Conservation (phyloP, 2,329 filamentous ascomycete species). For the Peltaster fructicola region DNA sequence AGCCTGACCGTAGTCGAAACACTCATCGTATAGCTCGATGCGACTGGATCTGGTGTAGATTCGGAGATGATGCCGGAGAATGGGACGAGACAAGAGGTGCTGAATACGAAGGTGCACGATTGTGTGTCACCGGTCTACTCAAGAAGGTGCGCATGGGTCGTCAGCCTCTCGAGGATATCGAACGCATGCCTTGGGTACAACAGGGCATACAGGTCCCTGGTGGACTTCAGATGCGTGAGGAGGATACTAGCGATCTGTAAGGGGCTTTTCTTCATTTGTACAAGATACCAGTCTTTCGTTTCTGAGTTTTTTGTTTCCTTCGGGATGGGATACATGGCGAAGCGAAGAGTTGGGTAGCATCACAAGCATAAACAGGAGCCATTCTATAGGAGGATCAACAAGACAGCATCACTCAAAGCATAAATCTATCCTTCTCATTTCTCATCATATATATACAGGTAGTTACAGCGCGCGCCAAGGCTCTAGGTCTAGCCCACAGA, state of each 20-base stretch:
- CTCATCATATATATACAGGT: neutral
- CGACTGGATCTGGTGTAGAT: slow-evolving; percentile 89
- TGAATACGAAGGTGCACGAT: slow-evolving; percentile 54
- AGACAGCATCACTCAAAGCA: too few relatives aligned
- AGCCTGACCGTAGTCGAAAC: slow-evolving; percentile 51
- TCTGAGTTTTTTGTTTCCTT: too few relatives aligned
- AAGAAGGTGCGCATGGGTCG: slow-evolving; percentile 62
- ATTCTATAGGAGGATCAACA: too few relatives aligned
- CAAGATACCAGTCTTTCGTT: too few relatives aligned
- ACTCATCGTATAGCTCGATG: slow-evolving; percentile 89
- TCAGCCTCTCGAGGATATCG: slow-evolving; percentile 58
- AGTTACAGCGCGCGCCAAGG: slow-evolving; percentile 14
- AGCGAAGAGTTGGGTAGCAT: too few relatives aligned
- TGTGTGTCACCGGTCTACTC: slow-evolving; percentile 67
- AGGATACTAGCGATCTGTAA: too few relatives aligned
- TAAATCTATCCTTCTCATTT: neutral
- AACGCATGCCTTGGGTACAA: slow-evolving; percentile 56
- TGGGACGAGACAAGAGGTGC: slow-evolving; percentile 55
- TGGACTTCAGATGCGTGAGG: slow-evolving; percentile 35
- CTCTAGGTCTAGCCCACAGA: slow-evolving; percentile 36
- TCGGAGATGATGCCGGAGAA: slow-evolving; percentile 67
- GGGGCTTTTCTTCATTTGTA: too few relatives aligned
- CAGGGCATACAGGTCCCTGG: slow-evolving; percentile 52
- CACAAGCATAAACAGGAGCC: too few relatives aligned
- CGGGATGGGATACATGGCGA: too few relatives aligned